These are phyloP conservation scores for Vigna hirtella DNA, from an alignment of 306 rosid species.

Conservation along the genomic window DNA sequence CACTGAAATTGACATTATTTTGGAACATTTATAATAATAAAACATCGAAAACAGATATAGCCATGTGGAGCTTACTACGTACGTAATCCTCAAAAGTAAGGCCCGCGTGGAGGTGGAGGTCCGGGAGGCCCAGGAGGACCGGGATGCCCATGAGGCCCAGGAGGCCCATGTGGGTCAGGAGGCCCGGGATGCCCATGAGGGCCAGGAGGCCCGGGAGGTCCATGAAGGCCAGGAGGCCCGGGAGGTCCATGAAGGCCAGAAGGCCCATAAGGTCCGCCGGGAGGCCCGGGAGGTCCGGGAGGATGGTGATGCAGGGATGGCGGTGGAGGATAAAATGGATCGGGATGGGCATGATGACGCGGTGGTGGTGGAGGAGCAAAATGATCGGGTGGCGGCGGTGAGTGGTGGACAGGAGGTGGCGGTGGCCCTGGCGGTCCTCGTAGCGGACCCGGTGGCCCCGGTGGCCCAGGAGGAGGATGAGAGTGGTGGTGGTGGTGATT, in stretches of 20 bases:
- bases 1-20: too few relatives aligned
- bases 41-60: too few relatives aligned
- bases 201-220: too few relatives aligned
- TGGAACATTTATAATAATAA: too few relatives aligned
- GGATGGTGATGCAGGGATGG: neutral
- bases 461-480: neutral
- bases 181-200: too few relatives aligned
- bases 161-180: too few relatives aligned
- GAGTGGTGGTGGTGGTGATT: neutral
- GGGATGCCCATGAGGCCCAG: neutral
- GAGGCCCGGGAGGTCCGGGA: neutral
- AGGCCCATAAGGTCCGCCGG: too few relatives aligned
- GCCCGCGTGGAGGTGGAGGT: constrained; percentile 33
- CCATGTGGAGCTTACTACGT: neutral
- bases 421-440: constrained; percentile 16
- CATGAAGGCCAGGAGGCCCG: too few relatives aligned
- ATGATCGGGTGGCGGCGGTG: constrained; percentile 25
- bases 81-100: neutral
- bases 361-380: constrained; percentile 16
- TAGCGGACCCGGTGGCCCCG: constrained; percentile 1
- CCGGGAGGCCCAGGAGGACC: neutral
- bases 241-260: too few relatives aligned
- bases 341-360: constrained; percentile 6
- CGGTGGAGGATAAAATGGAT: constrained; percentile 8
- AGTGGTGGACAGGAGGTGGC: too few relatives aligned